These are phyloP conservation scores for Hemisphaericaspora xylofermentans DNA, from an alignment of 1,139 yeast species.

Conservation along the genomic window DNA sequence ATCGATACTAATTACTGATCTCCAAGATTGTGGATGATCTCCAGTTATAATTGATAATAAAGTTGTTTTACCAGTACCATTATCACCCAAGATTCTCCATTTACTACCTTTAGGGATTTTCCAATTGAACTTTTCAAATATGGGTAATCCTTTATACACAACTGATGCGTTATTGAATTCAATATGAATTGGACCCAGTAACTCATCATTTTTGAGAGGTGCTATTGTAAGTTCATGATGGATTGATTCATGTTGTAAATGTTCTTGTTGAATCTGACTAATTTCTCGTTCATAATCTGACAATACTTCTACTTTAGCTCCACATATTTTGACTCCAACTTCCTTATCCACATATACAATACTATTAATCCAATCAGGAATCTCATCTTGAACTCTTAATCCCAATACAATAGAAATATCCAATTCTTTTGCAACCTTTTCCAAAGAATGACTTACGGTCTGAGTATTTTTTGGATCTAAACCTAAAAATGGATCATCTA, in stretches of 20 bases:
- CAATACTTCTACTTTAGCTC: slow-evolving; percentile 34
- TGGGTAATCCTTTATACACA: slow-evolving; percentile 59
- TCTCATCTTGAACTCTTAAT: slow-evolving; percentile 66
- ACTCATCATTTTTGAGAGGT: slow-evolving; percentile 10
- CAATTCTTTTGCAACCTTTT: slow-evolving; percentile 25
- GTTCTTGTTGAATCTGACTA: slow-evolving; percentile 7
- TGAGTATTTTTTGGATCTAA: slow-evolving; percentile 73
- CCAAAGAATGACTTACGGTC: slow-evolving; percentile 51
- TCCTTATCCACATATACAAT: slow-evolving; percentile 56
- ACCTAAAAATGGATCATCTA: slow-evolving; percentile 93
- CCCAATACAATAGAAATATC: slow-evolving; percentile 59
- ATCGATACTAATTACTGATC: slow-evolving; percentile 59
- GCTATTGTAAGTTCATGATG: slow-evolving; percentile 6
- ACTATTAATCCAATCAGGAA: slow-evolving; percentile 80
- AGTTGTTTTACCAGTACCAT: slow-evolving; percentile 94
- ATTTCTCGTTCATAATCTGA: slow-evolving; percentile 1
- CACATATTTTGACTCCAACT: slow-evolving; percentile 52
- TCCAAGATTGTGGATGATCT: slow-evolving; percentile 98
- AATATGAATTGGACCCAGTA: slow-evolving; percentile 32
- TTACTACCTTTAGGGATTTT: slow-evolving; percentile 66
- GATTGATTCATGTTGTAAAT: slow-evolving; percentile 9
- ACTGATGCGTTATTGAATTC: slow-evolving; percentile 67
- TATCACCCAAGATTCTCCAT: slow-evolving; percentile 88
- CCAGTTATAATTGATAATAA: slow-evolving; percentile 80
- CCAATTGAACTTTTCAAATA: slow-evolving; percentile 66